These are phyloP conservation scores for Mariannaea sp. DNA, from an alignment of 2,329 filamentous ascomycete species.

Conservation along the genomic window DNA sequence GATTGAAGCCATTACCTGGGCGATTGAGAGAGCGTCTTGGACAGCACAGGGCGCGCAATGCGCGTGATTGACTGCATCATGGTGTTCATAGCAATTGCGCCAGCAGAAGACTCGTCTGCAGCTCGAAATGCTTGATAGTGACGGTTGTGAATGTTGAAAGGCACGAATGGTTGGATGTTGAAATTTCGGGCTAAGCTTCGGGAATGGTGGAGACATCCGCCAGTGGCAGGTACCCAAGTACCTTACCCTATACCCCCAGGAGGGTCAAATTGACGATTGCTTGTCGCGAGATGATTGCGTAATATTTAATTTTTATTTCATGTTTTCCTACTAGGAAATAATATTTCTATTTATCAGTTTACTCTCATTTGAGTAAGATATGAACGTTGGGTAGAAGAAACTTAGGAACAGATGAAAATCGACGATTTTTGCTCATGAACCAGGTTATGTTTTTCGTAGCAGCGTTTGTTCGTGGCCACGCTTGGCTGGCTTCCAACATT, in stretches of 20 bases:
- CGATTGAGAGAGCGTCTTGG: slow-evolving; percentile 32
- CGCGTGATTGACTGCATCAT: slow-evolving; percentile 39
- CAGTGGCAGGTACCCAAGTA: slow-evolving; percentile 14
- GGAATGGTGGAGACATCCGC: slow-evolving; percentile 21
- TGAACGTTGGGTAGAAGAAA: too few relatives aligned
- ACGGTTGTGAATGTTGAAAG: slow-evolving; percentile 24
- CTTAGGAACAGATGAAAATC: too few relatives aligned
- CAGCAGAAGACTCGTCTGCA: slow-evolving; percentile 21
- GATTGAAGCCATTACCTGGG: slow-evolving; percentile 31
- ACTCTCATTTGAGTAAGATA: too few relatives aligned
- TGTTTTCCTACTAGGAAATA: too few relatives aligned
- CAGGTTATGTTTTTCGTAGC: too few relatives aligned
- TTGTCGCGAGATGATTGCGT: too few relatives aligned
- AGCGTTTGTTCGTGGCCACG: too few relatives aligned
- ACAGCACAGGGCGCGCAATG: slow-evolving; percentile 38
- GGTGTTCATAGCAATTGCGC: slow-evolving; percentile 29
- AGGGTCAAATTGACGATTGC: too few relatives aligned
- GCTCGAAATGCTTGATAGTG: slow-evolving; percentile 20
- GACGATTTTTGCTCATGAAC: too few relatives aligned
- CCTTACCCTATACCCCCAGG: slow-evolving; percentile 29
- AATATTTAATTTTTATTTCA: too few relatives aligned
- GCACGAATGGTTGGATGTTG: slow-evolving; percentile 25
- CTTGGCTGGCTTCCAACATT: too few relatives aligned
- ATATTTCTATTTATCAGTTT: too few relatives aligned
- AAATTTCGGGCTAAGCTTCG: slow-evolving; percentile 36